Base-by-base conservation (phyloP, 768 basidiomycete species). In the Tubosaeta brunneosetosa region DNA sequence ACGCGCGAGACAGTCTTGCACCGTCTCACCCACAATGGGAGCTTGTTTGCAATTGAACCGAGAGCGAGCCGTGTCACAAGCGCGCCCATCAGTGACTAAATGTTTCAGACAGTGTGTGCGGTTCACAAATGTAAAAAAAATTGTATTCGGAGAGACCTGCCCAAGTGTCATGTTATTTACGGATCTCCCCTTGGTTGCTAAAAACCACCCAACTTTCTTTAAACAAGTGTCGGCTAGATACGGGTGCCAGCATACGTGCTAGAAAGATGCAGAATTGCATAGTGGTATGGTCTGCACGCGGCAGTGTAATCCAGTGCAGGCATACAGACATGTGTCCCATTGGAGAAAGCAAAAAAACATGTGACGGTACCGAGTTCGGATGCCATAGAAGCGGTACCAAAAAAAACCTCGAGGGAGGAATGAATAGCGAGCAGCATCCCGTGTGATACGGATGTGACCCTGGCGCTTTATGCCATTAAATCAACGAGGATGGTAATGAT, bases 401-500 rank as follows among this genome's bases (percentile, higher is more conserved):
- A 38, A 33, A 49, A 22, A 36, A 5, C 26, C 42, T 54, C 50
- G 43, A 50, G 32, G 49, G 27, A 38, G 41, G 8, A 50, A 52
- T 11, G 19, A 31, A 37, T 36, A 48, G 27, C 44, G 42, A 53
- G n/a, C 32, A 41, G 25, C 10, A 36, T 44, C 44, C 27, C 49
- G 41, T 47, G 56, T 51, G 38, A 53, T 58, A 54, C 58, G 58
- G 49, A 49, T 44, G 44, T 32, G 50, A 43, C n/a, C 17, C 26
- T 14, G 25, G 17, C 36, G 43, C 32, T n/a, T 53, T 64, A 78
- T n/a, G 80, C 77, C 77, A 80, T 78, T 43, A 93, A 70, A 71
- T 94, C 92, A 32, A 95, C 91, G 42, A 93, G 75, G 62, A 95
- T 94, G 17, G 91, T 94, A 52, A 92, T 79, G 51, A 95, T 91